Conservation (phyloP, 306 rosid genomes). For the Biancaea sappan region DNA sequence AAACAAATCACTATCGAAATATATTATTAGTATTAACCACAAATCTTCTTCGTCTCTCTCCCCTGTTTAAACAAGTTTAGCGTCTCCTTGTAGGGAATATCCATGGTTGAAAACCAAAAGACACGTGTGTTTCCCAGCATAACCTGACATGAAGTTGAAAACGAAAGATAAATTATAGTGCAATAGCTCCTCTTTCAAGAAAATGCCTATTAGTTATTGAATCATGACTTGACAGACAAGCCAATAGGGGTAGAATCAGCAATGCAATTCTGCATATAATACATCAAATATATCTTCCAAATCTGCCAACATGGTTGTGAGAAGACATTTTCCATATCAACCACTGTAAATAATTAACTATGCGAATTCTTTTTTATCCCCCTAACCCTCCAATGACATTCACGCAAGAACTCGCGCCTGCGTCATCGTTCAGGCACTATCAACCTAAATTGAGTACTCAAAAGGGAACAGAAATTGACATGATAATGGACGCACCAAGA, state of each 20-base stretch:
- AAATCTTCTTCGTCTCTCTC: background rate
- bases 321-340: background rate
- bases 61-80: no score
- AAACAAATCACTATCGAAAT: background rate
- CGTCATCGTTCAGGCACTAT: background rate
- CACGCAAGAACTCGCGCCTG: background rate
- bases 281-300: background rate
- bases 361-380: no score
- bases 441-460: background rate
- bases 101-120: background rate
- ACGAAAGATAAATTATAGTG: no score
- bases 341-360: no score
- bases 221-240: background rate
- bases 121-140: background rate
- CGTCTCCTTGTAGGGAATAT: no score
- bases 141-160: background rate
- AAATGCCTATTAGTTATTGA: background rate
- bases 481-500: background rate
- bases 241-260: background rate
- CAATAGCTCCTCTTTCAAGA: slow-evolving; percentile 3
- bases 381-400: background rate
- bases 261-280: background rate
- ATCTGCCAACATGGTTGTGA: background rate
- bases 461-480: slow-evolving; percentile 38
- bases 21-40: background rate